Percentiles rank a stretch among this genome's conserved stretches.
These are phyloP conservation scores for Malassezia equina DNA, from an alignment of 1,284 basidiomycete species.

Conservation along the genomic window DNA sequence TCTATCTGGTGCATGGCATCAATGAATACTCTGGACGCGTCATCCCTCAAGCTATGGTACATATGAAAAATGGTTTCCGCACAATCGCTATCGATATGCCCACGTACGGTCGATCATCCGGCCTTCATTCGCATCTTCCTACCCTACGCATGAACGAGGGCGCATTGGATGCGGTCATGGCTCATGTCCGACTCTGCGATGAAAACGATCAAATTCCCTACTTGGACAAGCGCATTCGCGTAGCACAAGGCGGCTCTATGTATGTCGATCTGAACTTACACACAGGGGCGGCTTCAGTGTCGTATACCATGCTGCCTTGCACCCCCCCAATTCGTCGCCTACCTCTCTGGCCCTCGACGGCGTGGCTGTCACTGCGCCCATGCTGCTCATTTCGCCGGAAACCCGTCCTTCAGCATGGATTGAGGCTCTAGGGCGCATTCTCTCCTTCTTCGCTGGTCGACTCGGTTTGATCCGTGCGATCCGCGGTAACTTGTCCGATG, in stretches of 20 bases:
- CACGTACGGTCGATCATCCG: constrained; percentile 49
- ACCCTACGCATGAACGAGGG: constrained; percentile 49
- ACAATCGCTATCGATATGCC: constrained; percentile 53
- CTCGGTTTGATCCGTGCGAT: constrained; percentile 51
- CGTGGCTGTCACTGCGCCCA: constrained; percentile 50
- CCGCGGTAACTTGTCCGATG: constrained; percentile 52
- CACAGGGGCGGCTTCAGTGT: constrained; percentile 50
- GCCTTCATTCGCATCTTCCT: constrained; percentile 51
- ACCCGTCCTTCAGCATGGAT: constrained; percentile 49
- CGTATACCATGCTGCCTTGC: constrained; percentile 43
- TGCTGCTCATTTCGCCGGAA: constrained; percentile 49
- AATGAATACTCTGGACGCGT: constrained; percentile 33
- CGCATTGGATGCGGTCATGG: constrained; percentile 51
- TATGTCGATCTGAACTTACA: constrained; percentile 9
- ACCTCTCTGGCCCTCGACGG: constrained; percentile 33
- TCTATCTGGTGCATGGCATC: constrained; percentile 41
- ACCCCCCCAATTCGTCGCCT: constrained; percentile 27
- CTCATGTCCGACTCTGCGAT: constrained; percentile 46
- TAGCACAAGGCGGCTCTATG: constrained; percentile 49
- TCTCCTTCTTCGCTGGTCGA: constrained; percentile 48
- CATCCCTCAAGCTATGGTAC: constrained; percentile 49
- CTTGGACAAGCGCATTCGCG: constrained; percentile 32
- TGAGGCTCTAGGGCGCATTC: constrained; percentile 47
- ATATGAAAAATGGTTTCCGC: constrained; percentile 52
- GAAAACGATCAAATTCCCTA: constrained; percentile 17